Evolutionary conservation across 108 stramenopile species (phyloP), one percentile per base, ranked within the genome.

Genomic region (Cyclotella cryptica): DNA sequence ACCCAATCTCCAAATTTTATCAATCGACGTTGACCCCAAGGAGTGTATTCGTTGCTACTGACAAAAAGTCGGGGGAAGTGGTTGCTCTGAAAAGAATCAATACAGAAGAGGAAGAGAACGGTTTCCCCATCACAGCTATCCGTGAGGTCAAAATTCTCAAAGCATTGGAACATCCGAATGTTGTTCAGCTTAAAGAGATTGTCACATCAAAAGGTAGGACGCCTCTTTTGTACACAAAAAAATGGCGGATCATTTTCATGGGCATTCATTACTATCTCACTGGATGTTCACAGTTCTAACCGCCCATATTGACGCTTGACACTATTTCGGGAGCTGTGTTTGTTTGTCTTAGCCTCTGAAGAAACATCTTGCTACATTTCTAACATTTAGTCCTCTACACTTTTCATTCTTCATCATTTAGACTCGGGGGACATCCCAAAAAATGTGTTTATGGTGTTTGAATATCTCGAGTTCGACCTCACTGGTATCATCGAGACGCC

Each of bases 361-460:
- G 55, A 62, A 73, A 72, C 55, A 76, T 68, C 29, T 54, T 74
- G 57, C 80, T 55, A 79, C 81, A 80, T 75, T 57, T 49, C 52
- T 78, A 45, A 66, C 42, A 59, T 67, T 64, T 43, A 0, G 19
- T 29, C 17, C 51, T 61, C 54, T 66, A 26, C 46, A 30, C 18
- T 26, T 12, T 71, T 65, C 18, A n/a, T n/a, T 49, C 42, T 19
- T 53, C 10, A 63, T 77, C 66, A 78, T 71, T 71, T 88, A 86
- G 92, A 89, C 74, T 57, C 73, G 26, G 89, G 85, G 44, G 81
- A 85, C 40, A 84, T 94, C 53, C 96, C 96, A 39, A 93, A 92
- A 65, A 91, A 94, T 83, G 90, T 98, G 19, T 98, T 91, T 79
- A 93, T 98, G 88, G 98, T 96, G 17, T 98, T 98, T 77, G 98